Base-by-base conservation (phyloP, 805 yeast genomes). In the Saccharomycopsis olivae region DNA sequence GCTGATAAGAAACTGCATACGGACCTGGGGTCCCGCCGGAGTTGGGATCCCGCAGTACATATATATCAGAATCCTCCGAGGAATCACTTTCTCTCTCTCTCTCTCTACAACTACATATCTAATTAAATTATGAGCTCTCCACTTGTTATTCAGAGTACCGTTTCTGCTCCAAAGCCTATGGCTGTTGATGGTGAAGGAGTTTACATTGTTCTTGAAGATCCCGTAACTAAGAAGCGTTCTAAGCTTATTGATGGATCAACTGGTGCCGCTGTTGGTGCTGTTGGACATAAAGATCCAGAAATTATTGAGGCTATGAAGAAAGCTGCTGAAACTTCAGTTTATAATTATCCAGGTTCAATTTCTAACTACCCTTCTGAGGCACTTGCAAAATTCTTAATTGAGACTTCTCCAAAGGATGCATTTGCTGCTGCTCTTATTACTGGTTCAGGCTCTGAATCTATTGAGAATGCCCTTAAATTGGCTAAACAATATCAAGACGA, bases 371-470 rank as follows among this genome's bases (percentile, higher is more conserved):
- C 62, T 23, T 61, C 69, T 17, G 72, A 68, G 44, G 59, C 56
- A 8, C 50, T 68, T 21, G 67, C 69, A 3, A 52, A 59, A 37
- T 64, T 59, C 58, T 62, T 62, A 54, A 71, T 54, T 43, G 64
- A 61, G 8, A 55, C 59, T 41, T 65, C 70, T n/a, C 69, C 69
- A 37, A 47, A 49, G n/a, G 66, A 63, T 13, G 61, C 67, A 5
- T 66, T 67, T 49, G 60, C 57, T 33, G 53, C 62, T 36, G 71
- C 68, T 4, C 53, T 63, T 24, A 65, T 63, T 55, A 66, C 73
- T 37, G 75, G 76, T 43, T 70, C 79, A 3, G 86, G 85, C 8
- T 64, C 81, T 14, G 83, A 75, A 56, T 73, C 81, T 16, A 76
- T 73, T 52, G 83, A 75, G 53, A 77, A 75, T 20, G 78, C 79